Percentiles rank a stretch among this genome's conserved stretches.
Conservation (phyloP, 176 grass and related monocot genomes). For the bread wheat (Triticum aestivum) region DNA sequence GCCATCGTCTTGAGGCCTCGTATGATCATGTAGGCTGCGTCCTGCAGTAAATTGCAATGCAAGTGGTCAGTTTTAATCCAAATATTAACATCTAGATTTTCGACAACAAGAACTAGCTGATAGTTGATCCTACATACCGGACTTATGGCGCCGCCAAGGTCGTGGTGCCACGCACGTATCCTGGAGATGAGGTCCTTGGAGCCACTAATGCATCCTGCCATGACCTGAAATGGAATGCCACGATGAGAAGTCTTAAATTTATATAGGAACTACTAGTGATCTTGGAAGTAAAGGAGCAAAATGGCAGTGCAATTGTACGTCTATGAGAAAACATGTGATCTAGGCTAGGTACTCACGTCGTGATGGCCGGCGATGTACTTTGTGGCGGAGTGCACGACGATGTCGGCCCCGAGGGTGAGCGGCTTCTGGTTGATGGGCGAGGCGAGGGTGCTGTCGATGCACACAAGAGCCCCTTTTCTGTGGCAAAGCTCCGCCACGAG, state of each 20-base stretch:
- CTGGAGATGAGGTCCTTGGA: slow-evolving; percentile 46
- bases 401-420: slow-evolving; percentile 50
- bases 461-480: slow-evolving; percentile 47
- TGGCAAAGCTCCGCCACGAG: slow-evolving; percentile 40
- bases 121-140: slow-evolving; percentile 47
- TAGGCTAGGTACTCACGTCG: slow-evolving; percentile 35
- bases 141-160: slow-evolving; percentile 75
- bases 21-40: slow-evolving; percentile 59
- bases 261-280: neutral
- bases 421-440: slow-evolving; percentile 74
- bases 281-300: neutral
- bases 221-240: slow-evolving; percentile 34
- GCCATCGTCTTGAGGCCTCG: slow-evolving; percentile 62
- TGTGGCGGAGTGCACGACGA: slow-evolving; percentile 66
- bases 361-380: slow-evolving; percentile 69
- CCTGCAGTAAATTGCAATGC: slow-evolving; percentile 1
- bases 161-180: slow-evolving; percentile 66
- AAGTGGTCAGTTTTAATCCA: neutral
- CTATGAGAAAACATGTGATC: neutral
- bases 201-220: slow-evolving; percentile 79
- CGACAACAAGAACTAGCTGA: too few species aligned
- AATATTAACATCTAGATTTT: neutral
- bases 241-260: neutral
- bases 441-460: slow-evolving; percentile 67
- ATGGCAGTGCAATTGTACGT: neutral